Base-by-base conservation (phyloP, 768 basidiomycete species). In the Lactarius quietus region DNA sequence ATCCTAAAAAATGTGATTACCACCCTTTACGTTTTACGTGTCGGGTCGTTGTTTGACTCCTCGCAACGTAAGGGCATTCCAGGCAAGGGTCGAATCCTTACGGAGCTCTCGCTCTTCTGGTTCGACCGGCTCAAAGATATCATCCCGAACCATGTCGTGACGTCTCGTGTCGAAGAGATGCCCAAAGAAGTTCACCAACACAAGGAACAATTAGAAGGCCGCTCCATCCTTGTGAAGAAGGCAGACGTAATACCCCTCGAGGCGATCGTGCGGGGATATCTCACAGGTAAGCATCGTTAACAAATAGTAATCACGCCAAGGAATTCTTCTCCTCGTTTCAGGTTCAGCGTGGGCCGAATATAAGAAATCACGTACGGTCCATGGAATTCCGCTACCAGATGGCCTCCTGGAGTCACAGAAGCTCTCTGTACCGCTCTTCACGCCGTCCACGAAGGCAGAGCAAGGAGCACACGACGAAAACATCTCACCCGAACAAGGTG, bases 291-390 rank as follows among this genome's bases (percentile, higher is more conserved):
- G 82, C 70, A 23, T 10, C 3, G 6, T 52, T 5, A 15, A n/a
- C 3, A 10, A n/a, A n/a, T 5, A 17, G 26, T 18, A 48, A 15
- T 12, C 1, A 23, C 29, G 15, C 20, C 26, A 14, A 10, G 23
- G 2, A 12, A 33, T 9, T 17, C 31, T 4, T 4, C 8, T 23
- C 31, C n/a, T 41, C 39, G 18, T 28, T 48, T 20, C 64, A 98
- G 97, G 97, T 52, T 98, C 96, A 20, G 97, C 91, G 17, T 98
- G 95, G 95, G 76, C 83, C 1, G 97, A 99, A 74, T 99, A 98
- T 78, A 87, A 92, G 76, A 88, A 86, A 76, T 81, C 80, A 0
- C 86, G 90, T 55, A 98, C 93, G 0, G 89, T 96, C 5, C 96
- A 98, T 70, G 91, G 91, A 1, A 92, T 97, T 31, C 72, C 79